A percentile compares a stretch with the other conserved stretches of the same genome.
phyloP scores from a whole-genome alignment of 768 basidiomycete species.

The Amanita pallidorosea region DNA sequence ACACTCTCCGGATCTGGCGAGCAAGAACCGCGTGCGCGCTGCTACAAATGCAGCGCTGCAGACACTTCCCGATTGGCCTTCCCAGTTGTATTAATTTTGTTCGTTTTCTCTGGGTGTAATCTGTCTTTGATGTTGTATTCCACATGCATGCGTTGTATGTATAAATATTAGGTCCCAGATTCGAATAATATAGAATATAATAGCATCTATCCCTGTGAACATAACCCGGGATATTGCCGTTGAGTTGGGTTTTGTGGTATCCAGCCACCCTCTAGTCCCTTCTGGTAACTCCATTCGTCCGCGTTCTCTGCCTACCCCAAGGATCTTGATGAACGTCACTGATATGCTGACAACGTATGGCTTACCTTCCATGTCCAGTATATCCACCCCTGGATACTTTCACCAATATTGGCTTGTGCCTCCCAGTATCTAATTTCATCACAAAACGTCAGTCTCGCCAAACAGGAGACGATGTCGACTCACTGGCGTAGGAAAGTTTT shows the following conservation, averaged over 20 bases:
- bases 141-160: background rate
- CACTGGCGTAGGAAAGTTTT: conserved; percentile 51
- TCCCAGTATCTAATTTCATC: conserved; percentile 54
- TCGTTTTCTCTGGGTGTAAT: background rate
- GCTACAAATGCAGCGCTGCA: conserved; percentile 66
- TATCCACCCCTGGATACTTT: conserved; percentile 61
- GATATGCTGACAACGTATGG: background rate
- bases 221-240: conserved; percentile 54
- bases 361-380: conserved; percentile 75
- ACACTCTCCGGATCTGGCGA: conserved; percentile 59
- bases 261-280: conserved; percentile 67
- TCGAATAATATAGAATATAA: conserved; percentile 5
- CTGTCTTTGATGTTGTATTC: background rate
- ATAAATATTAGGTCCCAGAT: conserved; percentile 3
- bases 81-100: conserved; percentile 14
- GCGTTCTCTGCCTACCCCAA: conserved; percentile 44
- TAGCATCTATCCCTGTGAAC: conserved; percentile 20
- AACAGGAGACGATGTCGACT: conserved; percentile 10
- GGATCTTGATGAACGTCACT: background rate
- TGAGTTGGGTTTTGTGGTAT: conserved; percentile 64
- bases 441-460: background rate
- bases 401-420: conserved; percentile 66
- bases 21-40: conserved; percentile 69
- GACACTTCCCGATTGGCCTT: conserved; percentile 69
- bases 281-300: conserved; percentile 71